A percentile compares a stretch with the other conserved stretches of the same genome.
These are phyloP conservation scores for Passiflora organensis DNA, from an alignment of 345 rosid genomes.

Conservation along the genomic window DNA sequence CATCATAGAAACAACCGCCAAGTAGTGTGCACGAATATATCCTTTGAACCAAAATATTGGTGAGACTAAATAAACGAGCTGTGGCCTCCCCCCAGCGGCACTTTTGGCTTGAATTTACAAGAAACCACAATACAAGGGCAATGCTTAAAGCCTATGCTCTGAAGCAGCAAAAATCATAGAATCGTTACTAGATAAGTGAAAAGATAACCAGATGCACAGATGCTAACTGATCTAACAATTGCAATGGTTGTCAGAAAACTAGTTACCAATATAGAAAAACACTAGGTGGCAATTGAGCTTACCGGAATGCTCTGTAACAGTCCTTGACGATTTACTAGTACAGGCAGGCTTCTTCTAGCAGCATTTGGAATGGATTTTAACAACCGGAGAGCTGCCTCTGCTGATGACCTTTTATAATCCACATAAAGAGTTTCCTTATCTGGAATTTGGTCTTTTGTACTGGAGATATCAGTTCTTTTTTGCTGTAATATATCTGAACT, in stretches of 20 bases:
- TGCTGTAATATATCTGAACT: conserved; percentile 23
- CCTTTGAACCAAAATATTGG: not conserved
- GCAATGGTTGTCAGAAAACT: not conserved
- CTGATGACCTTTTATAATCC: conserved; percentile 39
- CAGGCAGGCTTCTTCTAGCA: conserved; percentile 77
- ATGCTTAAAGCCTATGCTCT: conserved; percentile 67
- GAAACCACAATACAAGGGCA: conserved; percentile 56
- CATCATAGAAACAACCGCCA: too few relatives aligned
- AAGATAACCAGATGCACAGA: not conserved
- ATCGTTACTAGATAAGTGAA: not conserved
- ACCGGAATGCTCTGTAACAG: conserved; percentile 65
- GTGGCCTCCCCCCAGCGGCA: conserved; percentile 79
- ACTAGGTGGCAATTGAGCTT: conserved; percentile 18
- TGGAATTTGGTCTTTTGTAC: conserved; percentile 7
- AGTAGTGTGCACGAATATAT: too few relatives aligned
- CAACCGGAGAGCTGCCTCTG: conserved; percentile 38
- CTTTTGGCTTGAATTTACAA: conserved; percentile 63
- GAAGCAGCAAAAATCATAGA: conserved; percentile 14
- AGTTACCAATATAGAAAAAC: not conserved
- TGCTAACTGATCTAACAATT: not conserved
- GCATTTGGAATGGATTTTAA: conserved; percentile 64
- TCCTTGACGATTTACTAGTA: conserved; percentile 50
- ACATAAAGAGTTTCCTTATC: conserved; percentile 17
- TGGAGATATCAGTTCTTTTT: conserved; percentile 2
- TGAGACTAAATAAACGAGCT: conserved; percentile 51